Evolutionary conservation across 192 early-diverging fungal genomes (phyloP), one percentile per base, ranked within the genome.

Genomic region (Entomortierella lignicola): DNA sequence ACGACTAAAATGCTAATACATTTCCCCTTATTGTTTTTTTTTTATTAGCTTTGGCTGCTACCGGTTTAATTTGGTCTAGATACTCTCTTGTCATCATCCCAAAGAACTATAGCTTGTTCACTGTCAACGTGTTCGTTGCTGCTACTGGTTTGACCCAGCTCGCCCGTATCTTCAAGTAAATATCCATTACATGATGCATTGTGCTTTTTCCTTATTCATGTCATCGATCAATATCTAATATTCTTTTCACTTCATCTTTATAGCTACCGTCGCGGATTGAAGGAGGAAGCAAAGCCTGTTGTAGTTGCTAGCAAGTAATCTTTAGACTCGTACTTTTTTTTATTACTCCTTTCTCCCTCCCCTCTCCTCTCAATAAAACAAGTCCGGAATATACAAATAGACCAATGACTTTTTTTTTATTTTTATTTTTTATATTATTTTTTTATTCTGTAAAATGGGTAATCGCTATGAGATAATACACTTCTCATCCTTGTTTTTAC

Each of bases 41-140:
- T 50, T 25, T 61, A 53, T 20, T 80, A 83, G 95, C 97, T 21
- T 86, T 99, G 62, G 88, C 95, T 20, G 94, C 95, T 31, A 99
- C 97, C 5, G 97, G 97, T 31, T 60, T 97, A 59, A 99, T 99
- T 81, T 99, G 97, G 97, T 92, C 92, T n/a, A 93, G 97, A 50
- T 99, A 96, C 87, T 92, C 96, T 7, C 90, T 89, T 42, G 94
- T 96, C 55, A 99, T 99, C 63, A 96, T 87, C 25, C 97, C 97
- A 52, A 90, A 91, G 82, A 99, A 99, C 86, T 97, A 90, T 80
- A 87, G 88, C 68, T 80, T 99, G 70, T 91, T 96, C 63, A 87
- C 89, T 17, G 97, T 99, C 55, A 99, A 99, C 83, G 58, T 96
- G 26, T 98, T 99, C 83, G 93, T 99, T 11, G 96, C 92, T 32